Base-by-base conservation (phyloP, 805 yeast species). In the Pichia cabralensis region DNA sequence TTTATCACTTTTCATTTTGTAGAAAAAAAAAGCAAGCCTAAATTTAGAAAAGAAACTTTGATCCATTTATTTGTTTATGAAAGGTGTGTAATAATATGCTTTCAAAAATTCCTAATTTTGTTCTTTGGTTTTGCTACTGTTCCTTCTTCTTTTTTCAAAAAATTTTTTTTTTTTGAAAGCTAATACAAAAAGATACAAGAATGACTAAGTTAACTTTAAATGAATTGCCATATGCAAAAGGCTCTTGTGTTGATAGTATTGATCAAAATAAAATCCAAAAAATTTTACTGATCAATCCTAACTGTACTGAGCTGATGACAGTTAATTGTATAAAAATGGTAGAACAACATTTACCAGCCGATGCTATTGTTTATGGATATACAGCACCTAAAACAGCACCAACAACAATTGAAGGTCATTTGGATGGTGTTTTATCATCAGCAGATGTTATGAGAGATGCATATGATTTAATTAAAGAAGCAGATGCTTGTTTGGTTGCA, bases 361-460 rank as follows among this genome's bases (percentile, higher is more conserved):
- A 56, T 29, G 48, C 49, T 1, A 40, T 38, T 1, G 46, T 56
- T 8, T 56, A 49, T 38, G 61, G 61, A 0, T 56, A 56, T 34
- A 56, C 61, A 0, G 47, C 54, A 2, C 45, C 47, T 8, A 29
- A 18, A 1, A 53, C 56, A 2, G 35, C 59, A 4, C 60, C 61
- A 7, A 33, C 43, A 4, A 45, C 60, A 1, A 45, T 57, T 25
- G 62, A 57, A 38, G 52, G 61, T 20, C 62, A 57, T 33, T 35
- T 57, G 8, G 62, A 57, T 32, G 53, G 57, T 32, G 60, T 57
- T 4, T 28, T 56, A 3, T 57, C 62, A 1, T 39, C 59, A 7
- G 55, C 61, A 3, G 57, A 45, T 13, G 42, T 51, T 6, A 48
- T 57, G 28, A 44, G 55, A 31, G 61, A 55, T 35, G 48, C 46